A percentile compares a stretch with the other conserved stretches of the same genome.
These are phyloP conservation scores for Cyclocybe cylindracea DNA, from an alignment of 768 basidiomycete species.

Conservation along the genomic window DNA sequence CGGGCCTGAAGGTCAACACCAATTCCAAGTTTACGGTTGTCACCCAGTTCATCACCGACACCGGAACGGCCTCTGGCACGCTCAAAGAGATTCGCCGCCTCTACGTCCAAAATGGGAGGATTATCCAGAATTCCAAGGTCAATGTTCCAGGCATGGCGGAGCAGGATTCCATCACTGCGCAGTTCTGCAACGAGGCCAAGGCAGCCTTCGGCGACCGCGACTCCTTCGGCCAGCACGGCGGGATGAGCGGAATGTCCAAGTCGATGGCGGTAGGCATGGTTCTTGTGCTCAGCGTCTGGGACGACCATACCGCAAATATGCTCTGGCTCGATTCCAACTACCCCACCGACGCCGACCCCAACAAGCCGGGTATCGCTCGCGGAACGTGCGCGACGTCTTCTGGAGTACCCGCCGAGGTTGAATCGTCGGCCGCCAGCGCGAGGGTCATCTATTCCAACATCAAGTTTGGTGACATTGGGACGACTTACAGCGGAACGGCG, in stretches of 20 bases:
- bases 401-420: slow-evolving; percentile 14
- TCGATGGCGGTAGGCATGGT: slow-evolving; percentile 48
- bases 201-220: slow-evolving; percentile 46
- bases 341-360: slow-evolving; percentile 21
- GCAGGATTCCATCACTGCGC: slow-evolving; percentile 46
- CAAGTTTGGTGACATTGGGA: slow-evolving; percentile 20
- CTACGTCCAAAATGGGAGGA: slow-evolving; percentile 51
- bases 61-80: slow-evolving; percentile 40
- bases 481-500: slow-evolving; percentile 7
- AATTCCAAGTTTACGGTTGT: slow-evolving; percentile 50
- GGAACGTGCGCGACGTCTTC: slow-evolving; percentile 19
- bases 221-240: slow-evolving; percentile 44
- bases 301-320: slow-evolving; percentile 32
- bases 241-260: slow-evolving; percentile 34
- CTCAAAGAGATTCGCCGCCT: slow-evolving; percentile 53
- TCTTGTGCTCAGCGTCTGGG: slow-evolving; percentile 33
- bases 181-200: slow-evolving; percentile 50
- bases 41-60: slow-evolving; percentile 51
- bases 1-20: slow-evolving; percentile 47
- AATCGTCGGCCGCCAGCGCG: slow-evolving; percentile 9
- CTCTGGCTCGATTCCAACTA: slow-evolving; percentile 44
- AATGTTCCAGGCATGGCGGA: slow-evolving; percentile 39
- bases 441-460: slow-evolving; percentile 23
- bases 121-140: slow-evolving; percentile 44
- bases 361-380: slow-evolving; percentile 19